phyloP scores from a whole-genome alignment of 306 rosid species.

The Cyclanthera cordifolia region DNA sequence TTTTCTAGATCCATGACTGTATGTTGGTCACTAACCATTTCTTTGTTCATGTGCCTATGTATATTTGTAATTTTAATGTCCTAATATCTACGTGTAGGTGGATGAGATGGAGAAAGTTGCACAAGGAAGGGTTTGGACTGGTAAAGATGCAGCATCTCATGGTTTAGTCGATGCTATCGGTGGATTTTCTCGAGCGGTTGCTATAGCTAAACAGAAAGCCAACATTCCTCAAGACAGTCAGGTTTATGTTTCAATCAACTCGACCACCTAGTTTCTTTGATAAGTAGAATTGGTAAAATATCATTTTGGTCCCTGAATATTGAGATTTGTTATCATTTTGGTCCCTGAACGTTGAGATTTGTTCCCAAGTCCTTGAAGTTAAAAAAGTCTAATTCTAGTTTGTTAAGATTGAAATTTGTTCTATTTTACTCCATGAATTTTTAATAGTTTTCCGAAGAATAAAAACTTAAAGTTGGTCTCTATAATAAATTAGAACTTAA shows the following conservation, averaged over 20 bases:
- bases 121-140: slow-evolving; percentile 91
- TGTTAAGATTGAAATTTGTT: too few species aligned
- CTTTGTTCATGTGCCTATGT: neutral
- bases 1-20: slow-evolving; percentile 77
- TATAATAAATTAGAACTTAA: too few species aligned
- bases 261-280: neutral
- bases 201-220: slow-evolving; percentile 84
- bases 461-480: too few species aligned
- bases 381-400: too few species aligned
- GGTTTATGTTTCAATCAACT: slow-evolving; percentile 25
- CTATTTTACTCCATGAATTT: too few species aligned
- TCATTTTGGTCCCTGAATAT: too few species aligned
- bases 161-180: slow-evolving; percentile 91
- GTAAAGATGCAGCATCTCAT: slow-evolving; percentile 62
- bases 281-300: neutral
- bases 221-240: slow-evolving; percentile 71
- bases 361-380: too few species aligned
- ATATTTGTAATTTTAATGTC: neutral
- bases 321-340: too few species aligned
- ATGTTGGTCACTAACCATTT: slow-evolving; percentile 16
- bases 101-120: slow-evolving; percentile 94
- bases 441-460: too few species aligned
- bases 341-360: too few species aligned
- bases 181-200: slow-evolving; percentile 80
- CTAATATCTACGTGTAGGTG: slow-evolving; percentile 31